Conservation (phyloP, 768 basidiomycete species). For the Fomitopsis pulvina region DNA sequence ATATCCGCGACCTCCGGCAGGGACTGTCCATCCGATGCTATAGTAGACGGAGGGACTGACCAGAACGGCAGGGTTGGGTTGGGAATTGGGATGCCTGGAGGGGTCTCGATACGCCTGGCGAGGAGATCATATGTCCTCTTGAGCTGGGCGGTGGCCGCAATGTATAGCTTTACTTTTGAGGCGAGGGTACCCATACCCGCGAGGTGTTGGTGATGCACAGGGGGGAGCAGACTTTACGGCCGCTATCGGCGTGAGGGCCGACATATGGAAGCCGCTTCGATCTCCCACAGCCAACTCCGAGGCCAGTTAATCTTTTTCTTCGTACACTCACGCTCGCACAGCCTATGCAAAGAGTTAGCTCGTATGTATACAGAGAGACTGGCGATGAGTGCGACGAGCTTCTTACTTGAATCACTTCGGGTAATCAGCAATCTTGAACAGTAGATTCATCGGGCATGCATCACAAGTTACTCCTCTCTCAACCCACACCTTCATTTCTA, state of each 20-base stretch:
- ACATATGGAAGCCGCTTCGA: not conserved
- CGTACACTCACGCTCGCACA: no score
- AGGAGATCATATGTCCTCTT: constrained; percentile 22
- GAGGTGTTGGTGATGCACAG: not conserved
- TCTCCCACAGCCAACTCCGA: not conserved
- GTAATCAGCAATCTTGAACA: no score
- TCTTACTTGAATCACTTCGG: no score
- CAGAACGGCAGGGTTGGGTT: constrained; percentile 59
- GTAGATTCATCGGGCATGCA: no score
- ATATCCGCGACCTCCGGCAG: constrained; percentile 52
- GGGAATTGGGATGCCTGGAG: constrained; percentile 50
- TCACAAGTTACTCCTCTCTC: no score
- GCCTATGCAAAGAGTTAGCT: no score
- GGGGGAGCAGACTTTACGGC: no score
- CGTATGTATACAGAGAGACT: no score
- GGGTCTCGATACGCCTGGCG: constrained; percentile 26
- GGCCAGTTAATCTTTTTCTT: no score
- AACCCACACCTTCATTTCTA: no score
- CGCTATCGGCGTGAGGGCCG: no score
- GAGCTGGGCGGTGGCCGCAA: constrained; percentile 13
- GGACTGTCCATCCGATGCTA: constrained; percentile 27
- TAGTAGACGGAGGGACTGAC: constrained; percentile 46
- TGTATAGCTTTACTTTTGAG: constrained; percentile 17
- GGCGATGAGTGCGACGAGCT: no score
- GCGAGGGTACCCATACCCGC: constrained; percentile 17